Percentiles rank a stretch among this genome's conserved stretches.
phyloP scores from a whole-genome alignment of 352 stramenopile species.

The Phytophthora gonapodyides region DNA sequence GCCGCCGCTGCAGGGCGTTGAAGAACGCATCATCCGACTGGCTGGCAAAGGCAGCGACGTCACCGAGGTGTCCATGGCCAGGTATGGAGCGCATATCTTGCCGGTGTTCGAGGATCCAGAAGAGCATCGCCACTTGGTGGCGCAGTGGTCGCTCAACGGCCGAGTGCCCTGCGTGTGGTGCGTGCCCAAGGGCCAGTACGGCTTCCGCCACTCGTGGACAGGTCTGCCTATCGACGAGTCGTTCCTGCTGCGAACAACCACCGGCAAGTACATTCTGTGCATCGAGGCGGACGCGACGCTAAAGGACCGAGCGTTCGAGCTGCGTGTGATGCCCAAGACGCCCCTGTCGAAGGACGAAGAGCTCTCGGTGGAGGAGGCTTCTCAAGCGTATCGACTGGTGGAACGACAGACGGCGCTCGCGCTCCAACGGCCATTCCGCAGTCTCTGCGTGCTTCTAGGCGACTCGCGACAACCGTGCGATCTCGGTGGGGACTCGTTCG shows the following conservation, averaged over 20 bases:
- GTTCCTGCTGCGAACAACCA: conserved; percentile 66
- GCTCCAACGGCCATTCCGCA: conserved; percentile 55
- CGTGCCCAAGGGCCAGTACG: conserved; percentile 53
- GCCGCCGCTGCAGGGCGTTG: conserved; percentile 53
- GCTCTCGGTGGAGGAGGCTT: conserved; percentile 64
- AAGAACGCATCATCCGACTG: conserved; percentile 66
- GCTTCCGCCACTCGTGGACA: conserved; percentile 67
- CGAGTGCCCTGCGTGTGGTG: conserved; percentile 63
- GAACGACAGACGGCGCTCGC: conserved; percentile 49
- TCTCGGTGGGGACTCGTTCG: conserved; percentile 50
- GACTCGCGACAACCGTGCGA: conserved; percentile 61
- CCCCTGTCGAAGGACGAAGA: conserved; percentile 33
- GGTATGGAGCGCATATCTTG: conserved; percentile 68
- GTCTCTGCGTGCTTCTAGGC: conserved; percentile 59
- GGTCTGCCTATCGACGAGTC: conserved; percentile 48
- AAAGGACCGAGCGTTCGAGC: conserved; percentile 54
- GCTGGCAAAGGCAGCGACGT: conserved; percentile 58
- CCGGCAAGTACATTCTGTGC: conserved; percentile 64
- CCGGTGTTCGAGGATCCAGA: conserved; percentile 60
- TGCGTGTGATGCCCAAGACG: conserved; percentile 35
- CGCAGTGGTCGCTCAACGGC: conserved; percentile 57
- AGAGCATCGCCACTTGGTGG: conserved; percentile 53
- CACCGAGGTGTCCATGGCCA: conserved; percentile 69
- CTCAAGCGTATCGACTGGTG: conserved; percentile 65
- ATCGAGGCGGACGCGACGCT: conserved; percentile 67